Conservation (phyloP, 2,329 filamentous ascomycete genomes). For the Ophiostoma pallidulum region DNA sequence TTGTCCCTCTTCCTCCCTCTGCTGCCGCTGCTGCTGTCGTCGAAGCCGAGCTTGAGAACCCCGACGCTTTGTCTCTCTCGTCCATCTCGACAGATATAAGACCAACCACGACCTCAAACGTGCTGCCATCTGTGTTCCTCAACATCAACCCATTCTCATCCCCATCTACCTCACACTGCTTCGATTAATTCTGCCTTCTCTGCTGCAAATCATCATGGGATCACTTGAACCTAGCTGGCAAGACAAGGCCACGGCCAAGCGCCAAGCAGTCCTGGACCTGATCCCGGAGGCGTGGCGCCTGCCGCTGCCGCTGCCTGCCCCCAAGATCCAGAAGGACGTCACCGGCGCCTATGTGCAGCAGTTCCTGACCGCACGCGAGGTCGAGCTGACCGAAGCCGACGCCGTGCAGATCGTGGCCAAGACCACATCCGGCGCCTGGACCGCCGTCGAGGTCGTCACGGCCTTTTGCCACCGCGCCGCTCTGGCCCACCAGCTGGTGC, state of each 20-base stretch:
- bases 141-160: not conserved
- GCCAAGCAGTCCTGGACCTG: constrained; percentile 9
- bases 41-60: not conserved
- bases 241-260: constrained; percentile 8
- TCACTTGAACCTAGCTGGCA: constrained; percentile 7
- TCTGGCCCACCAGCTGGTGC: constrained; percentile 13
- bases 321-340: constrained; percentile 6
- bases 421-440: constrained; percentile 6
- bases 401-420: constrained; percentile 3
- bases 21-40: too few relatives aligned
- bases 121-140: not conserved
- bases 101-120: not conserved
- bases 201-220: constrained; percentile 5
- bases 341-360: constrained; percentile 11
- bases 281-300: constrained; percentile 8
- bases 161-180: not conserved
- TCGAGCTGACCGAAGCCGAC: constrained; percentile 10
- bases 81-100: not conserved
- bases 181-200: not conserved
- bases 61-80: too few relatives aligned
- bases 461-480: constrained; percentile 15
- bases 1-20: too few relatives aligned
- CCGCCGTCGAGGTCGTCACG: constrained; percentile 6
- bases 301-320: constrained; percentile 2
- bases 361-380: constrained; percentile 4